Evolutionary conservation across 2,329 filamentous ascomycete genomes (phyloP).

Genomic region (Coniella vitis): DNA sequence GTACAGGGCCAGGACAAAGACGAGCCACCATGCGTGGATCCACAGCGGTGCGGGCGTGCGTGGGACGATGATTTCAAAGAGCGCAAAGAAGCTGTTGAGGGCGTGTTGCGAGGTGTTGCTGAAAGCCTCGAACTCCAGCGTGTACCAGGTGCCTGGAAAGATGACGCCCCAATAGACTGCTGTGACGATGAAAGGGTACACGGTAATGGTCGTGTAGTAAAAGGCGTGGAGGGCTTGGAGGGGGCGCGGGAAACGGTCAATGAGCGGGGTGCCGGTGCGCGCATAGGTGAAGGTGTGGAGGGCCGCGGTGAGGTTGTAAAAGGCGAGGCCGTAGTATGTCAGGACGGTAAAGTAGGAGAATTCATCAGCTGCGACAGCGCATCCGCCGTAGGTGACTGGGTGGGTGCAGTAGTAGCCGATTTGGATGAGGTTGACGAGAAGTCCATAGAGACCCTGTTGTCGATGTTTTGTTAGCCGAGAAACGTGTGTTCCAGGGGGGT

Average conservation of each 20-base stretch:
- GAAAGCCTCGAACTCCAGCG: slow-evolving; percentile 48
- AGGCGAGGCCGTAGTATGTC: slow-evolving; percentile 72
- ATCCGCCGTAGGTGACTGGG: slow-evolving; percentile 31
- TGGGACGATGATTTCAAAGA: slow-evolving; percentile 68
- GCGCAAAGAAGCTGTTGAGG: slow-evolving; percentile 64
- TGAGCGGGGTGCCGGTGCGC: slow-evolving; percentile 43
- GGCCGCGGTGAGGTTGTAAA: slow-evolving; percentile 66
- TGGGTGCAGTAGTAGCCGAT: slow-evolving; percentile 60
- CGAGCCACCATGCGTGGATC: slow-evolving; percentile 59
- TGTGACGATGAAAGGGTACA: slow-evolving; percentile 62
- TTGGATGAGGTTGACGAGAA: slow-evolving; percentile 61
- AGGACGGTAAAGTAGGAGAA: slow-evolving; percentile 82
- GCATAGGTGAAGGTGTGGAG: slow-evolving; percentile 65
- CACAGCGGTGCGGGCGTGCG: slow-evolving; percentile 56
- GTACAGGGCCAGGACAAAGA: slow-evolving; percentile 67
- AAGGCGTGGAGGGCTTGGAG: slow-evolving; percentile 60
- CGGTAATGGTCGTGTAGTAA: slow-evolving; percentile 56
- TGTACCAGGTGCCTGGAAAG: slow-evolving; percentile 45
- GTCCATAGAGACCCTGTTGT: slow-evolving; percentile 56
- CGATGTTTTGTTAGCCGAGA: too few relatives aligned
- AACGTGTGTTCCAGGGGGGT: not conserved
- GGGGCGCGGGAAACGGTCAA: slow-evolving; percentile 51
- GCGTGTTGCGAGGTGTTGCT: slow-evolving; percentile 67
- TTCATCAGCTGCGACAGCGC: slow-evolving; percentile 39
- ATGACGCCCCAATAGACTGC: slow-evolving; percentile 64